A percentile compares a stretch with the other conserved stretches of the same genome.
These are phyloP conservation scores for Zymoseptoria ardabiliae DNA, from an alignment of 2,329 filamentous ascomycete species.

Conservation along the genomic window DNA sequence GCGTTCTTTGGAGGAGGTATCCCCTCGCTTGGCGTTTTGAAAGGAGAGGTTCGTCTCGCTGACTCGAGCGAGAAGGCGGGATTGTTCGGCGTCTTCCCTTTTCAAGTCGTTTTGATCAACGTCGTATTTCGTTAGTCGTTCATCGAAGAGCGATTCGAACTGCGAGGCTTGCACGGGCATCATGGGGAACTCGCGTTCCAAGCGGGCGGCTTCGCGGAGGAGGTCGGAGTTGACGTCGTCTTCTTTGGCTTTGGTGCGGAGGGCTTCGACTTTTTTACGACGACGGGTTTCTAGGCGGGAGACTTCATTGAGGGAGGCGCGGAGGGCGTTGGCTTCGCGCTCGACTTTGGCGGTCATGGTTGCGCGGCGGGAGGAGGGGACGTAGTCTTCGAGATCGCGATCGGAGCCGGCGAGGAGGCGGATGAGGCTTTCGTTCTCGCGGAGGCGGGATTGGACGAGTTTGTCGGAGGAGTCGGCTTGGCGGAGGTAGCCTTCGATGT, in stretches of 20 bases:
- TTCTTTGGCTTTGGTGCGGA: slow-evolving; percentile 70
- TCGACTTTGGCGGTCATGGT: slow-evolving; percentile 76
- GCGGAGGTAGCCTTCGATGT: slow-evolving; percentile 82
- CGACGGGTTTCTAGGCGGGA: slow-evolving; percentile 73
- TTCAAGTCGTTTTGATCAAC: slow-evolving; percentile 64
- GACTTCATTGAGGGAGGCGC: slow-evolving; percentile 77
- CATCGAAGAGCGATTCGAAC: slow-evolving; percentile 86
- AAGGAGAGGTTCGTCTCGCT: slow-evolving; percentile 73
- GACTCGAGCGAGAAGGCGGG: slow-evolving; percentile 60
- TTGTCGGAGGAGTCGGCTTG: slow-evolving; percentile 60
- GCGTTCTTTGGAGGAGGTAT: slow-evolving; percentile 62
- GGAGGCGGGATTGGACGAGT: slow-evolving; percentile 70
- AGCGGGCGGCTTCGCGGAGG: slow-evolving; percentile 69
- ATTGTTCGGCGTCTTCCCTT: slow-evolving; percentile 69
- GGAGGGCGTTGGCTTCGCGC: slow-evolving; percentile 66
- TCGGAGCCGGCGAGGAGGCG: slow-evolving; percentile 71
- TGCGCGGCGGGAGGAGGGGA: slow-evolving; percentile 74
- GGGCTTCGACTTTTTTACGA: slow-evolving; percentile 67
- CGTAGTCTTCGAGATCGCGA: slow-evolving; percentile 74
- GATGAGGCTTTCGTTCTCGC: slow-evolving; percentile 66
- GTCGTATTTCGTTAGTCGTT: slow-evolving; percentile 74
- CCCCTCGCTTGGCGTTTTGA: slow-evolving; percentile 60
- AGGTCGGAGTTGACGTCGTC: slow-evolving; percentile 86
- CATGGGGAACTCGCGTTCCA: slow-evolving; percentile 80
- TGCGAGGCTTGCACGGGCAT: slow-evolving; percentile 79